Evolutionary conservation across 805 yeast species (phyloP), one percentile per base, ranked within the genome.

Genomic region (Kuraishia hungarica): DNA sequence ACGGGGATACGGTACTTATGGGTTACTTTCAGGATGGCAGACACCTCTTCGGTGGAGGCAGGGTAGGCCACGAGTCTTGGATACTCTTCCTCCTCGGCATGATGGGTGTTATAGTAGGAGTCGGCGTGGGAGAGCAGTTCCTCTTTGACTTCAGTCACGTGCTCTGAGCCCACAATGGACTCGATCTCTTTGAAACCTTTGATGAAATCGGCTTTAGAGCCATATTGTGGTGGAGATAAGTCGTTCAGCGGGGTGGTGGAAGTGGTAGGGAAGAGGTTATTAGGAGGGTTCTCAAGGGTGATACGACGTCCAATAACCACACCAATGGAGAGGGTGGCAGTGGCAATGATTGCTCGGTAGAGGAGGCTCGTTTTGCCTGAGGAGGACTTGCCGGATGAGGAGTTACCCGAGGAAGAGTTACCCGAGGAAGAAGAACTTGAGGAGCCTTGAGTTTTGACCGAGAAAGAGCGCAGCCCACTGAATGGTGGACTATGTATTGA

Each of bases 1-100:
- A 87, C 82, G 4, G 96, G 93, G 2, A 88, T 76, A 43, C 67
- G 71, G 64, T 80, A 77, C 58, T 78, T 73, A 62, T 86, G 83
- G 54, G 88, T 83, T 6, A 86, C 70, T 61, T 81, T 82, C 72
- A 87, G 68, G 15, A 88, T 75, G 20, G 72, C 67, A 0, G 89
- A 82, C 0, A 88, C 90, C 58, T 87, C 82, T 57, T 83, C 82
- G 0, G 91, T 86, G 57, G 78, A 70, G 29, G 75, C 75, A 1
- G 92, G 91, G 62, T 77, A 87, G 2, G 81, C 77, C 4, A 88
- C 74, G 22, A 82, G 73, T 28, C 68, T 62, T 1, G 75, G 73
- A 26, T 67, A 56, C 56, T 71, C 69, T 48, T 59, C 56, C 2
- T 61, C 59, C 28, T 61, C 53, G 1, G 74, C 68, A 52, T 70